These are phyloP conservation scores for Xerocomus amazonicus DNA, from an alignment of 1,284 basidiomycete species.

Conservation along the genomic window DNA sequence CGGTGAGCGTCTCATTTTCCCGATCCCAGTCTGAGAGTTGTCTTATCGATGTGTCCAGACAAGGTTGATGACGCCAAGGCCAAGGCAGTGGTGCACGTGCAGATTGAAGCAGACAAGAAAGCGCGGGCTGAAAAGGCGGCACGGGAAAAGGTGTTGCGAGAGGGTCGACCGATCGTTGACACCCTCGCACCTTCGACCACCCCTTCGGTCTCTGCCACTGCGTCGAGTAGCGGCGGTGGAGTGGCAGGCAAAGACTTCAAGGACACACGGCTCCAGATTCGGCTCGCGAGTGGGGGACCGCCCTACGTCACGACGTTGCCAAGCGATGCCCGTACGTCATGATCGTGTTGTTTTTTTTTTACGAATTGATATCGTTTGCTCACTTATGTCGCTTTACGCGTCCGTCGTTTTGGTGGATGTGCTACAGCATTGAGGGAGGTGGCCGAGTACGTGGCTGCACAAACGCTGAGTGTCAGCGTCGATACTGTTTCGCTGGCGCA, in stretches of 20 bases:
- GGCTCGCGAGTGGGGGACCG: conserved; percentile 73
- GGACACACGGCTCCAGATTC: conserved; percentile 82
- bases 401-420: too few relatives aligned
- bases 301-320: conserved; percentile 79
- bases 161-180: conserved; percentile 54
- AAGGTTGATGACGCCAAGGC: conserved; percentile 85
- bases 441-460: conserved; percentile 80
- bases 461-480: conserved; percentile 65
- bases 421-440: conserved; percentile 71
- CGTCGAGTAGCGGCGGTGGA: conserved; percentile 32
- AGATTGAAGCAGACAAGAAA: conserved; percentile 91
- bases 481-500: conserved; percentile 74
- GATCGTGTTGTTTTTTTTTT: too few relatives aligned
- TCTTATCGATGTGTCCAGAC: conserved; percentile 43
- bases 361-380: too few relatives aligned
- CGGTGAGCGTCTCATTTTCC: conserved; percentile 43
- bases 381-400: too few relatives aligned
- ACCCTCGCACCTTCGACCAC: background rate
- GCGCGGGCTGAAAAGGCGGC: conserved; percentile 85
- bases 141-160: conserved; percentile 83
- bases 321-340: conserved; percentile 67
- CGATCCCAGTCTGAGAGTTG: background rate
- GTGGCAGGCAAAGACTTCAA: conserved; percentile 72
- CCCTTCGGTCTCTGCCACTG: conserved; percentile 32
- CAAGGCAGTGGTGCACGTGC: conserved; percentile 79